Evolutionary conservation across 2,329 filamentous ascomycete genomes (phyloP).

Genomic region (Claviceps paspali): DNA sequence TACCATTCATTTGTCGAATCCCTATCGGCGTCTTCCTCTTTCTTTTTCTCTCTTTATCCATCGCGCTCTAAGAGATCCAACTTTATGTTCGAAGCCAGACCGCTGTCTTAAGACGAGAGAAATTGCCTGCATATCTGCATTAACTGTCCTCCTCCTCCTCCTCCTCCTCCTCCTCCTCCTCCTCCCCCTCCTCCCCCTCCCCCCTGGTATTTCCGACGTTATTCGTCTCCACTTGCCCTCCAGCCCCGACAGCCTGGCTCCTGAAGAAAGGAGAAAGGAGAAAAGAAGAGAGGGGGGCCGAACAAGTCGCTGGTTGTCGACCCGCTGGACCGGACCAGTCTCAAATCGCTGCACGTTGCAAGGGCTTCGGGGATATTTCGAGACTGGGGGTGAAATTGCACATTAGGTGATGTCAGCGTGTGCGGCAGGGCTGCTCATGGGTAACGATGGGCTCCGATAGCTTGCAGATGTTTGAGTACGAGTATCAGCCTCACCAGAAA

Average conservation of each 20-base stretch:
- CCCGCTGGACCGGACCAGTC: too few relatives aligned
- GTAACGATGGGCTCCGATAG: slow-evolving; percentile 13
- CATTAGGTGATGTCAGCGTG: background rate
- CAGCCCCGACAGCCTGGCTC: background rate
- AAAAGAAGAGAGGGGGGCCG: too few relatives aligned
- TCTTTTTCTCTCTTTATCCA: background rate
- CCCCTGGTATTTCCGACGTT: too few relatives aligned
- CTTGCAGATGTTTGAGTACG: slow-evolving; percentile 12
- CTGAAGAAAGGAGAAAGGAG: too few relatives aligned
- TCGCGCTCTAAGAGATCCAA: too few relatives aligned
- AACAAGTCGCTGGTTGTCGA: too few relatives aligned
- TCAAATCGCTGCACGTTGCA: too few relatives aligned
- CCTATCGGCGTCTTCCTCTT: background rate
- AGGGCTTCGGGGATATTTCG: too few relatives aligned
- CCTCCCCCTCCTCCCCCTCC: too few relatives aligned
- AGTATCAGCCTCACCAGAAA: slow-evolving; percentile 5
- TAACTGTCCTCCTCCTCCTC: background rate
- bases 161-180: too few relatives aligned
- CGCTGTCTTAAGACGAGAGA: background rate
- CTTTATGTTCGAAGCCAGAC: too few relatives aligned
- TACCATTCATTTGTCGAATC: background rate
- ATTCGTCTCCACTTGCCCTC: background rate
- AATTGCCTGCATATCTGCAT: background rate
- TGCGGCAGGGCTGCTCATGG: background rate
- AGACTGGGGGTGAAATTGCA: background rate